Evolutionary conservation across 2,329 filamentous ascomycete species (phyloP), one percentile per base, ranked within the genome.

Genomic region (Metarhizium rileyi): DNA sequence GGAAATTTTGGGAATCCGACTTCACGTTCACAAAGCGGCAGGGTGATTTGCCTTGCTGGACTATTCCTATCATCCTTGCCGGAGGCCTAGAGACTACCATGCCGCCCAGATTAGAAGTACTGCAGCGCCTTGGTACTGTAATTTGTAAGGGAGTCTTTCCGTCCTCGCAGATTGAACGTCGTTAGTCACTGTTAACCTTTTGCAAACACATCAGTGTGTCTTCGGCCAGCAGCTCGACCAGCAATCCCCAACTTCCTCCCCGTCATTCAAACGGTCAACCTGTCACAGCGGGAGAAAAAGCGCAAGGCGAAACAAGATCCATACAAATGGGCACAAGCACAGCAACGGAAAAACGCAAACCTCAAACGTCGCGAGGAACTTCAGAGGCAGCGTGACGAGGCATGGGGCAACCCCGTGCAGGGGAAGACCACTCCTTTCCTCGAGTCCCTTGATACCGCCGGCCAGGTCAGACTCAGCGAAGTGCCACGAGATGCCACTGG

Each of bases 321-420:
- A 1, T 96, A 94, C 64, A 76, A 84, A 52, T 80, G 86, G 68
- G 85, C 85, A 3, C 88, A 94, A 67, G 83, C 87, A 28, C 80
- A 86, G 60, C 87, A 90, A 64, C 84, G 88, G 54, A 95, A 91
- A 68, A 81, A 85, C 10, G 87, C 86, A 56, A 95, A 95, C 63
- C 66, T 91, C 43, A 79, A 85, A 61, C 82, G 88, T 47, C 88
- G 85, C 60, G 75, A 80, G 54, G 81, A 82, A 54, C 77, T 97
- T 49, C 67, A 80, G 52, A 71, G 80, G 55, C 73, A 83, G 62
- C 81, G 87, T 52, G 74, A 80, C 51, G 75, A 75, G 44, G 75
- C 75, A 43, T 74, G 84, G 56, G 91, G 91, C 46, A 80, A 94
- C 66, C 87, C 90, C 1, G 74, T 98, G 55, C 78, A 84, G 59